These are phyloP conservation scores for Cydonia oblonga DNA, from an alignment of 331 rosid genomes.

Conservation along the genomic window DNA sequence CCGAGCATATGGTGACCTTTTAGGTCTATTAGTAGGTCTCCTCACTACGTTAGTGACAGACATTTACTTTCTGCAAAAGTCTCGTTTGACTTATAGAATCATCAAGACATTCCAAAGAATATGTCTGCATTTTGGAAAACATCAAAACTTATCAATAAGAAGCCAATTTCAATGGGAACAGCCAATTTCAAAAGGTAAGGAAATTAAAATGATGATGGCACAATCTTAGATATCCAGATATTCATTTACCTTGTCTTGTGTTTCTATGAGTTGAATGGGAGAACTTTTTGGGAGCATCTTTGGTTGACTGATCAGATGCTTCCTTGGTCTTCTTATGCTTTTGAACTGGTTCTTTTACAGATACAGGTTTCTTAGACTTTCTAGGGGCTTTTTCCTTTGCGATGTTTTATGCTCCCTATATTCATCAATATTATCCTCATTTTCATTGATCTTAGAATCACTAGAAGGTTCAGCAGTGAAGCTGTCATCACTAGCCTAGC, in stretches of 20 bases:
- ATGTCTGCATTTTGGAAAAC: too few species aligned
- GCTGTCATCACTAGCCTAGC: constrained; percentile 14
- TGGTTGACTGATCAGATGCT: constrained; percentile 22
- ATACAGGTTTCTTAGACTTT: constrained; percentile 35
- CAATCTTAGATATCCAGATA: constrained; percentile 2
- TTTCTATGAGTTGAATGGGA: constrained; percentile 67
- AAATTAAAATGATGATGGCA: constrained; percentile 2
- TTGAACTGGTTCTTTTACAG: constrained; percentile 40
- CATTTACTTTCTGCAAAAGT: too few species aligned
- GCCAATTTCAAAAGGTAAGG: constrained; percentile 16
- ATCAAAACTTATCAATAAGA: too few species aligned
- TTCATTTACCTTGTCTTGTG: constrained; percentile 53
- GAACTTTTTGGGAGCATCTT: constrained; percentile 53
- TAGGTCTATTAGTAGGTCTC: neutral
- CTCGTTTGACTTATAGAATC: too few species aligned
- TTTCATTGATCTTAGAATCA: constrained; percentile 25
- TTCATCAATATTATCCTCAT: constrained; percentile 27
- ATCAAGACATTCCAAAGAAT: too few species aligned
- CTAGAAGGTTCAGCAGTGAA: constrained; percentile 17
- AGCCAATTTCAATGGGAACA: too few species aligned
- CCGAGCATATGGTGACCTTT: neutral
- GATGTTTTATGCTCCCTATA: constrained; percentile 19
- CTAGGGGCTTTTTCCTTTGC: constrained; percentile 32
- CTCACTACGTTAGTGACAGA: neutral
- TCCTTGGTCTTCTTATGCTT: constrained; percentile 35